Conservation (phyloP, 2,329 filamentous ascomycete genomes). For the Neodidymelliopsis sp. region DNA sequence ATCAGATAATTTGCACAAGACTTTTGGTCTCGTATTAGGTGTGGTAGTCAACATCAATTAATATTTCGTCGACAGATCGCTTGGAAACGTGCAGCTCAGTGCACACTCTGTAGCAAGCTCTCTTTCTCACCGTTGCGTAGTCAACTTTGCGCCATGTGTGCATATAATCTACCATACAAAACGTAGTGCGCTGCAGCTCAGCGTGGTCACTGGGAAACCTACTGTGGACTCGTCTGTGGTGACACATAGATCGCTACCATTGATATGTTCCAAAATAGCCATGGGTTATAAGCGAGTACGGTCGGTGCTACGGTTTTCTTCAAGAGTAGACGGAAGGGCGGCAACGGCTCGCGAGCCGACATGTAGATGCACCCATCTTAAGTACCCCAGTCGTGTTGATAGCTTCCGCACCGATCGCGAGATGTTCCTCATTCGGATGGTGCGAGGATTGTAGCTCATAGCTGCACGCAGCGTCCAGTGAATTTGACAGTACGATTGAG, state of each 20-base stretch:
- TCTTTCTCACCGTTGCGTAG: not conserved
- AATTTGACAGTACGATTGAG: not conserved
- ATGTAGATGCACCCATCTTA: not conserved
- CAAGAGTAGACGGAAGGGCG: conserved; percentile 4
- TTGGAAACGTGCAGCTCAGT: not conserved
- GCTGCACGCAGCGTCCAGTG: not conserved
- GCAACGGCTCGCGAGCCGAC: conserved; percentile 3
- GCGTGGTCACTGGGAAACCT: not conserved
- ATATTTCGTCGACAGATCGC: not conserved
- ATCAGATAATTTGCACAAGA: too few relatives aligned
- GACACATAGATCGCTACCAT: not conserved
- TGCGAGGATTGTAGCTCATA: not conserved
- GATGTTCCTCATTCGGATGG: not conserved
- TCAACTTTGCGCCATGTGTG: not conserved
- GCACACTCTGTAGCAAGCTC: not conserved
- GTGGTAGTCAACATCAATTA: too few relatives aligned
- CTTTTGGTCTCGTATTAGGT: too few relatives aligned
- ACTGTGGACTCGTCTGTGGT: not conserved
- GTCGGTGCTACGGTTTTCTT: not conserved
- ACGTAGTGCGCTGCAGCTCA: not conserved
- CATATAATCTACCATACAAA: not conserved
- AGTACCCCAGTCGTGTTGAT: not conserved
- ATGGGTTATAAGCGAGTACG: not conserved
- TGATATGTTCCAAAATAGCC: not conserved
- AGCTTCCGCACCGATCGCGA: not conserved